Conservation (phyloP, 2,329 filamentous ascomycete genomes). For the Botrytis galanthina region DNA sequence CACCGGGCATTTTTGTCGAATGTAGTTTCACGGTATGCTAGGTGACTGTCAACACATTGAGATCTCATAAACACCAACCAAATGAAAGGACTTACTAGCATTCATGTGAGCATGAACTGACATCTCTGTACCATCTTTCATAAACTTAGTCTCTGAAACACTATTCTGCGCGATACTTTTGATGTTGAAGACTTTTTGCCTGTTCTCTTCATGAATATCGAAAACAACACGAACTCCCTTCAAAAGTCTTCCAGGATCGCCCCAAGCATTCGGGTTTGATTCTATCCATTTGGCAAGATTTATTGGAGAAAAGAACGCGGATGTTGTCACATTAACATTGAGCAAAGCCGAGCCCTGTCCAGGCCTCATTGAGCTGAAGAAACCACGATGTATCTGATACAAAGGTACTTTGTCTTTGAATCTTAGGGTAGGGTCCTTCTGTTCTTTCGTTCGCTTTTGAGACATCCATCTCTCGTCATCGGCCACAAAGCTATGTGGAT, state of each 20-base stretch:
- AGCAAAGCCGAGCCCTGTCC: constrained; percentile 19
- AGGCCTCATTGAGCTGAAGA: constrained; percentile 24
- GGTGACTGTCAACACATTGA: not conserved
- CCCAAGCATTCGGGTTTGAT: not conserved
- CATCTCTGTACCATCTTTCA: not conserved
- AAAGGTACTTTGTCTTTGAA: not conserved
- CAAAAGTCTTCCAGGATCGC: not conserved
- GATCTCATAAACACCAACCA: not conserved
- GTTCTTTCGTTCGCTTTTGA: not conserved
- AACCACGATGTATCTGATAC: constrained; percentile 15
- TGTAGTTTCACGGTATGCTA: not conserved
- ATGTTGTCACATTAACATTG: constrained; percentile 23
- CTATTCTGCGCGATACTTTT: not conserved
- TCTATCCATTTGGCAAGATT: not conserved
- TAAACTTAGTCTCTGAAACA: not conserved
- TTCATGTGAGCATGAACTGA: not conserved
- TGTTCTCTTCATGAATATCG: not conserved
- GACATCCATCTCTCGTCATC: not conserved
- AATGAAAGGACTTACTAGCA: not conserved
- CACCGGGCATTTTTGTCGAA: not conserved
- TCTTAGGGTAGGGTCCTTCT: not conserved
- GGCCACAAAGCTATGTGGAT: not conserved
- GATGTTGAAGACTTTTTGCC: not conserved
- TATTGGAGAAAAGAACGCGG: not conserved
- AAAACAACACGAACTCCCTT: not conserved